Base-by-base conservation (phyloP, 75 land plant species). In the Gnetum montanum region DNA sequence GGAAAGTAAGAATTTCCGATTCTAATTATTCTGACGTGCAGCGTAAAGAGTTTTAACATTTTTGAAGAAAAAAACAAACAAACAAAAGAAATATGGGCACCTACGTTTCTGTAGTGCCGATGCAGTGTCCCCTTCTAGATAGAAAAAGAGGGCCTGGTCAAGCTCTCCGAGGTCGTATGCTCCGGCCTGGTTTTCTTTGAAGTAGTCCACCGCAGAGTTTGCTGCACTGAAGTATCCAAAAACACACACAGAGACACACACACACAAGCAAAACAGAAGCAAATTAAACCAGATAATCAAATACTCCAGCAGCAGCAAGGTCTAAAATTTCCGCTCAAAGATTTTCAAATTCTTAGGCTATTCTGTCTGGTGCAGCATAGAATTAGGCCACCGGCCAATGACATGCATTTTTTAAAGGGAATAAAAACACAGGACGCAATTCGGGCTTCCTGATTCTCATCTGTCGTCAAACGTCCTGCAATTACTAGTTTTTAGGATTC, bases 71-170 rank as follows among this genome's bases (percentile, higher is more conserved):
- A n/a, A n/a, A n/a, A n/a, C n/a, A n/a, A n/a, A n/a, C n/a, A n/a
- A n/a, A n/a, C n/a, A n/a, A n/a, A n/a, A n/a, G n/a, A n/a, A n/a
- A n/a, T n/a, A n/a, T n/a, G n/a, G n/a, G 34, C 37, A 12, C 65
- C 51, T 45, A 72, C 79, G 76, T 43, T 57, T 65, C 56, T 72
- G 76, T 31, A 65, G 67, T 22, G 69, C 70, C 23, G 19, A 22
- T 28, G 66, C 30, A 30, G 72, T 30, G 12, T 60, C 73, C 15
- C 77, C 74, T 38, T 82, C 81, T 10, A 82, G 54, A 63, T 82
- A 82, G 18, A 78, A 52, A 20, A 74, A 74, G n/a, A 82, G 70
- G 1, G 85, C 85, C 59, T 82, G 78, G 68, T 82, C 85, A 25
- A 82, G 46, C 41, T 82, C 85, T 12, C 74, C 85, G 52, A 82